Conservation (phyloP, 148 eudicot species). For the Amaranthus cruentus region DNA sequence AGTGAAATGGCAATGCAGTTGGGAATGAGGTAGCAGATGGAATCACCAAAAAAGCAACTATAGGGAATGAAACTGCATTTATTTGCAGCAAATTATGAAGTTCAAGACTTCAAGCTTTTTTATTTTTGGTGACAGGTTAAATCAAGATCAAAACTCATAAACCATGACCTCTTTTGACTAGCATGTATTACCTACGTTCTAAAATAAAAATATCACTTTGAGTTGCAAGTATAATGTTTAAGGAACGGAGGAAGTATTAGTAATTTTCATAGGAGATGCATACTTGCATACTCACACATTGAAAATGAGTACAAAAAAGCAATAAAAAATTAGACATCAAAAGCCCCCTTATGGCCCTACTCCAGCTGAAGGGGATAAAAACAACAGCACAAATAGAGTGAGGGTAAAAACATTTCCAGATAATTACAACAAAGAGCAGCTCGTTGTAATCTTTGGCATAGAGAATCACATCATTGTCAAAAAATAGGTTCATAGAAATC, state of each 20-base stretch:
- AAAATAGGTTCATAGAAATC: not conserved
- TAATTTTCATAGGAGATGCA: no score
- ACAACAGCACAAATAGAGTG: not conserved
- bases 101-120: not conserved
- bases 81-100: not conserved
- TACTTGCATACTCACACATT: no score
- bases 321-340: no score
- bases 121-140: no score
- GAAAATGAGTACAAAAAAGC: no score
- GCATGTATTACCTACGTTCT: not conserved
- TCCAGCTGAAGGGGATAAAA: no score
- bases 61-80: not conserved
- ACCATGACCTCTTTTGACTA: not conserved
- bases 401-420: constrained; percentile 1
- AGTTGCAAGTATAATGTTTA: no score
- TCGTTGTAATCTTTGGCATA: not conserved
- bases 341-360: no score
- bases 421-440: not conserved
- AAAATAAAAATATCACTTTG: no score
- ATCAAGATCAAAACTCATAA: not conserved
- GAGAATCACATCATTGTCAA: constrained; percentile 5
- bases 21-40: not conserved
- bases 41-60: not conserved
- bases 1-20: no score
- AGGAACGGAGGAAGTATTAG: no score